Base-by-base conservation (phyloP, 2,329 filamentous ascomycete species). In the Mollisia scopiformis region DNA sequence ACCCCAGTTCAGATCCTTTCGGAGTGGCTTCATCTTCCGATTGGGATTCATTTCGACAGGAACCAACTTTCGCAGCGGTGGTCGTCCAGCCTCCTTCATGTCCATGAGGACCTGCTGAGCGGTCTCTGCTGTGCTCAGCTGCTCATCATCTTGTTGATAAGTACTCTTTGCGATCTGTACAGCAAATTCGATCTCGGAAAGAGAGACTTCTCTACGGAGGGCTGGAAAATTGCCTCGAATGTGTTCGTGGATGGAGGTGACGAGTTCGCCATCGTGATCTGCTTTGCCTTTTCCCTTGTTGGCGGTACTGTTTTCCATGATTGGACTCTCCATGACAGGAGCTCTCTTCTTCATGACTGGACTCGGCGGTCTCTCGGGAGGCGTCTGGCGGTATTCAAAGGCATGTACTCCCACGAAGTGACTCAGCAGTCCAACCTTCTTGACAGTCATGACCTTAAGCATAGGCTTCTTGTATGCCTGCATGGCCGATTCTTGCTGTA, bases 1-100 rank as follows among this genome's bases (percentile, higher is more conserved):
- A 21, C 49, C 25, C 59, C 59, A 62, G n/a, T 41, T 33, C n/a
- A 33, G n/a, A 10, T n/a, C 21, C 4, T 30, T 13, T 16, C 46
- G 8, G 16, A 16, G n/a, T n/a, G n/a, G n/a, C 46, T 30, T 3
- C 23, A 43, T 11, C 39, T 19, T 21, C 7, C 7, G 10, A 19
- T n/a, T 21, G 23, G 39, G 23, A 4, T 51, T n/a, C 33, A 19
- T 16, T 35, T 33, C 8, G 49, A 21, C 16, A 16, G 21, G 43
- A 28, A 23, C 28, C 10, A 47, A 6, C 3, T 47, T 13, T 27
- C 43, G 21, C 43, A 47, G 16, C 11, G 43, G 43, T 27, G 14
- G 23, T 7, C 43, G 23, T 16, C 25, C 25, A 16, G 21, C n/a
- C 6, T 16, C 43, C 43, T 27, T 28, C 43, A 27, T 11, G 8